Evolutionary conservation across 768 basidiomycete genomes (phyloP), one percentile per base, ranked within the genome.

Genomic region (Termitomyces sp.): DNA sequence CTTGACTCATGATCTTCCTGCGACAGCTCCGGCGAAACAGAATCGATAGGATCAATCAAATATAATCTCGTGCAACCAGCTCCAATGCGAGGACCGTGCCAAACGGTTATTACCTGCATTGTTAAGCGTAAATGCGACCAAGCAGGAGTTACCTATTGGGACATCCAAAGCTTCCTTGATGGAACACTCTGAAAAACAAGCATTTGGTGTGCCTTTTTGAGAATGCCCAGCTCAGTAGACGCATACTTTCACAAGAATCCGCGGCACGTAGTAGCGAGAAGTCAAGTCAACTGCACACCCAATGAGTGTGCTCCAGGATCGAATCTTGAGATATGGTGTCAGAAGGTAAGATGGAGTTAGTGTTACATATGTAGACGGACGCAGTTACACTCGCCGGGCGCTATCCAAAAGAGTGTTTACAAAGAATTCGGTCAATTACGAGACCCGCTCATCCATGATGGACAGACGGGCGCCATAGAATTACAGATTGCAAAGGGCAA

Each of bases 91-190:
- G 17, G 25, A 14, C 35, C 54, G 35, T 19, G 52, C 12, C 41
- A 27, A 54, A 19, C 32, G 27, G 47, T 35, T 32, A 12, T 16
- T 17, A 23, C 25, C 10, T 21, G 3, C 28, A 30, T 23, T 27
- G 19, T 23, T 28, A 49, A 37, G 41, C 55, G 28, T 54, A 60
- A 42, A 54, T 57, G 50, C 41, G 59, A 40, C 52, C 4, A 23
- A 41, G 17, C 14, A 41, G 17, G 52, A 37, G 28, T 47, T 35
- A 8, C 40, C n/a, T 39, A 28, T 47, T 28, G 21, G 16, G 12
- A 23, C 40, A 40, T 28, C 19, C 45, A 14, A 17, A 35, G n/a
- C 21, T 53, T 27, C 45, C 27, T 28, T 48, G 59, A 52, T 23
- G 17, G 42, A 53, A 52, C 45, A 25, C 35, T 28, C 28, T 48